phyloP scores from a whole-genome alignment of 1,139 yeast genomes.

The Kodamaea sp. region DNA sequence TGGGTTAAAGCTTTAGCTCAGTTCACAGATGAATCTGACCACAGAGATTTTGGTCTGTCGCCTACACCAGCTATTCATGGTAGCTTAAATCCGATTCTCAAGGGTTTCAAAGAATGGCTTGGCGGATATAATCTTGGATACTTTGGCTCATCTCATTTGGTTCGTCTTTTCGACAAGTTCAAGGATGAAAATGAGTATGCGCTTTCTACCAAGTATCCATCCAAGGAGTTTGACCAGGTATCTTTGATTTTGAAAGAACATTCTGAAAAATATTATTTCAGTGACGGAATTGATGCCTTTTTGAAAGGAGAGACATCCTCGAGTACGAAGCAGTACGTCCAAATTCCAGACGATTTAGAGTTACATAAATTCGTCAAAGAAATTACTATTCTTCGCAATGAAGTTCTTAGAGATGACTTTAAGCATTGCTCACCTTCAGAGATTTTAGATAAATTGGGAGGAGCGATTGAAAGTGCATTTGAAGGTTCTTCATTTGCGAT shows the following conservation, averaged over 20 bases:
- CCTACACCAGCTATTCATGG: background rate
- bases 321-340: conserved; percentile 13
- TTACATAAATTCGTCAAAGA: conserved; percentile 19
- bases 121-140: conserved; percentile 3
- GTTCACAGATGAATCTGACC: background rate
- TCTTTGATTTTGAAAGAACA: conserved; percentile 2
- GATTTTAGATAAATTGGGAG: conserved; percentile 18
- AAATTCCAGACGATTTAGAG: conserved; percentile 25
- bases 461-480: conserved; percentile 20
- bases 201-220: conserved; percentile 1
- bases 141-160: conserved; percentile 6
- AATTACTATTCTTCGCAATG: conserved; percentile 12
- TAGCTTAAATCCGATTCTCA: conserved; percentile 2
- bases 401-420: conserved; percentile 12
- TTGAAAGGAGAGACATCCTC: background rate
- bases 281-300: conserved; percentile 2
- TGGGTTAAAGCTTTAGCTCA: conserved; percentile 6
- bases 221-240: conserved; percentile 2
- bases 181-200: conserved; percentile 1
- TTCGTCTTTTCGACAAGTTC: conserved; percentile 5
- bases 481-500: conserved; percentile 17
- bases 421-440: conserved; percentile 5
- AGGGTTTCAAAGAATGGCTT: conserved; percentile 7
- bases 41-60: too few relatives aligned
- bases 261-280: conserved; percentile 4